Percentiles rank a stretch among this genome's conserved stretches.
Conservation (phyloP, 768 basidiomycete genomes). For the Tremella mesenterica region DNA sequence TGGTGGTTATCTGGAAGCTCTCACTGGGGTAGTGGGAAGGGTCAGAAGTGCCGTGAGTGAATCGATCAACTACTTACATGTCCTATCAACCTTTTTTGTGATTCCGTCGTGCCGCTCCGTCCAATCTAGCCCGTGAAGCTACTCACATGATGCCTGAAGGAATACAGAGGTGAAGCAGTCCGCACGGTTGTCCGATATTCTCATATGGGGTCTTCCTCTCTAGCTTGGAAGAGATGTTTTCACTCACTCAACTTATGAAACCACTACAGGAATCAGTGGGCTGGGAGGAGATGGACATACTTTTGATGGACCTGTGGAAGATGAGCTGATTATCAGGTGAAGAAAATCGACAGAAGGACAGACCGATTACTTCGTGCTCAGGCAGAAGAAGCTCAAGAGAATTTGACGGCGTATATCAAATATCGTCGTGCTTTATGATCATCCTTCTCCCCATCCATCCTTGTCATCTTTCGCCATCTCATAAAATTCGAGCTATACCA, state of each 20-base stretch:
- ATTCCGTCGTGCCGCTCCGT: no score
- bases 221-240: no score
- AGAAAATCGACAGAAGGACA: constrained; percentile 46
- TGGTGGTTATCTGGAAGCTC: constrained; percentile 31
- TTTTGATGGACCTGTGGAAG: no score
- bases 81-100: no score
- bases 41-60: constrained; percentile 43
- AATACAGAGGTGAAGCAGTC: no score
- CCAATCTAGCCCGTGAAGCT: not conserved
- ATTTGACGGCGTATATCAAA: constrained; percentile 46
- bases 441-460: constrained; percentile 1
- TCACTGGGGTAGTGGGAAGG: constrained; percentile 34
- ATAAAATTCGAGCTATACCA: not conserved
- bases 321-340: constrained; percentile 34
- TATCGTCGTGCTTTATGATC: constrained; percentile 39
- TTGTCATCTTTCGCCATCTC: not conserved
- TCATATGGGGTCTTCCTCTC: no score
- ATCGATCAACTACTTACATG: no score
- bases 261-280: no score
- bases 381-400: constrained; percentile 47
- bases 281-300: no score
- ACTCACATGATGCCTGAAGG: not conserved
- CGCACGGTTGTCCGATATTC: no score
- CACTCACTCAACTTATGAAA: no score
- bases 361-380: constrained; percentile 39